Base-by-base conservation (phyloP, 345 rosid species). In the Rubroshorea leprosula region DNA sequence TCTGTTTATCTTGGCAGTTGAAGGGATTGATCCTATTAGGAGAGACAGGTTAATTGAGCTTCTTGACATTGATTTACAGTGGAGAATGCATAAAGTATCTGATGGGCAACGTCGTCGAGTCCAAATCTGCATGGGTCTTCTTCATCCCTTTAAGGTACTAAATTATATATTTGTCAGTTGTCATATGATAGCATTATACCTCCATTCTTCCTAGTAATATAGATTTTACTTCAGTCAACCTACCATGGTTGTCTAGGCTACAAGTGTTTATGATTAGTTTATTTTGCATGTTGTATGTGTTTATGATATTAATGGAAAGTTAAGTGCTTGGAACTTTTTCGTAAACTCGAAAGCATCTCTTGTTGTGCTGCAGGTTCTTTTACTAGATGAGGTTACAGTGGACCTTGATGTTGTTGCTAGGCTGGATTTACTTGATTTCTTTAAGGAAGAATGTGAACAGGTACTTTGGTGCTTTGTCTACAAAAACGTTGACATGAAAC, bases 61-160 rank as follows among this genome's bases (percentile, higher is more conserved):
- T 67, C 99, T 93, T 69, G 99, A 89, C 63, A 89, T 93, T 26
- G 89, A 89, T 71, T 72, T 93, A 47, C 80, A 79, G 57, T 89
- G 99, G 99, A 87, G 97, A 67, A 93, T 89, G 99, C 99, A 93
- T 64, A 93, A 93, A 70, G 99, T 87, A 23, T 93, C 99, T 55
- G 99, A 93, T 71, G 99, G 99, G 15, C 99, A 93, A 68, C 81
- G 90, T 9, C 94, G 99, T 10, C 83, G 99, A 21, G 99, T 93
- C 60, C 99, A 93, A 58, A 93, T 93, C 17, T 93, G 99, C 68
- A 83, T 93, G 97, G 99, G 97, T 58, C 97, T 93, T 60, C 89
- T 93, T 70, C 84, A 78, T 67, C 99, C 96, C 17, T 93, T 89
- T 61, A 74, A 89, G 97, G 95, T 89, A 80, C 23, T 19, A 49